A percentile compares a stretch with the other conserved stretches of the same genome.
These are phyloP conservation scores for Chimonanthus praecox DNA, from an alignment of 164 flowering plant species.

Conservation along the genomic window DNA sequence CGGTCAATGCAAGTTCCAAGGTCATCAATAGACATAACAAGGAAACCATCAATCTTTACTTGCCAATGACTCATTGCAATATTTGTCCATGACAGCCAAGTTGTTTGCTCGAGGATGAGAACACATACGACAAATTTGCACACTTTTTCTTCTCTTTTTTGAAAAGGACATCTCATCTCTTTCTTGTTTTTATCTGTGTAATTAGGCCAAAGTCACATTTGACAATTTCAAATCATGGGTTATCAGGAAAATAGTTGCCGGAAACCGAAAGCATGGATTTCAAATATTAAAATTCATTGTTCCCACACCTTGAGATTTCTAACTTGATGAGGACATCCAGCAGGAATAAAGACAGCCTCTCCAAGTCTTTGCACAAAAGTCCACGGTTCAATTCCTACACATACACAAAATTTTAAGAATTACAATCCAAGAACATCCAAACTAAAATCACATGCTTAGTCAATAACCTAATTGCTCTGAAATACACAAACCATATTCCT, in stretches of 20 bases:
- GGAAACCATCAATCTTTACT: too few species aligned
- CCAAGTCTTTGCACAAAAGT: conserved; percentile 50
- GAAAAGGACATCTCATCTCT: not conserved
- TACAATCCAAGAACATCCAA: not conserved
- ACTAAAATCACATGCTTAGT: not conserved
- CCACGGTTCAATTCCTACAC: conserved; percentile 51
- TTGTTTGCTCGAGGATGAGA: not conserved
- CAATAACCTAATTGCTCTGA: not conserved
- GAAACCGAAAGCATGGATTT: not conserved
- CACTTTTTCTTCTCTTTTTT: not conserved
- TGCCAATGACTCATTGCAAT: too few species aligned
- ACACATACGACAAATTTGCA: not conserved
- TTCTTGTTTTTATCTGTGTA: too few species aligned
- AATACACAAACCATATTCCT: conserved; percentile 40
- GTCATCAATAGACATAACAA: too few species aligned
- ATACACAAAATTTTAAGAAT: not conserved
- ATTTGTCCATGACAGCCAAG: not conserved
- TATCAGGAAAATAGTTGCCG: too few species aligned
- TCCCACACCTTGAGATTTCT: conserved; percentile 39
- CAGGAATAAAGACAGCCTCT: conserved; percentile 58
- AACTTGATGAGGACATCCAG: conserved; percentile 66
- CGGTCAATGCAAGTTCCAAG: too few species aligned
- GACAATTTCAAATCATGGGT: not conserved
- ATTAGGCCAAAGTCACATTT: not conserved
- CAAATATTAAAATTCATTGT: not conserved